These are phyloP conservation scores for Boletus rubroflammeus DNA, from an alignment of 768 basidiomycete species.

Conservation along the genomic window DNA sequence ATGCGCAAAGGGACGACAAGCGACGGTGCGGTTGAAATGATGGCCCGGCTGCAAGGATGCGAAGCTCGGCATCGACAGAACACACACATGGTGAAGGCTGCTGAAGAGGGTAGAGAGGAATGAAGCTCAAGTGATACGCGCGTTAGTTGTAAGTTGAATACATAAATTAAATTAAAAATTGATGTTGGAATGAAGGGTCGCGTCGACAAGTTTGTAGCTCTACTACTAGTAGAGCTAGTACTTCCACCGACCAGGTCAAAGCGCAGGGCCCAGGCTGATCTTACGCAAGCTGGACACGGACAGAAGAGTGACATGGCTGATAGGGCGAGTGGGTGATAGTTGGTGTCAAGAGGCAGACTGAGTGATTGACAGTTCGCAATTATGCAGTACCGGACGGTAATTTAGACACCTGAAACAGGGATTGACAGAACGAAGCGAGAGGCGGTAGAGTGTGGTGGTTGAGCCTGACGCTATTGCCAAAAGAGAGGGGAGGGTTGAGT, in stretches of 20 bases:
- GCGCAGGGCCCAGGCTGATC: neutral
- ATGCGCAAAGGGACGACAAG: neutral
- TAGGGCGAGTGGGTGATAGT: neutral
- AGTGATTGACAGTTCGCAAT: neutral
- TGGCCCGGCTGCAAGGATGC: neutral
- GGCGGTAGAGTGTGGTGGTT: neutral
- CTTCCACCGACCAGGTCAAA: neutral
- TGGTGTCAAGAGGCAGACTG: neutral
- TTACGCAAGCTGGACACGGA: neutral
- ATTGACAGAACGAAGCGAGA: neutral
- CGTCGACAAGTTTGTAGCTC: conserved; percentile 3
- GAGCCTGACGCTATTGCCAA: neutral
- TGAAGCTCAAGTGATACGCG: neutral
- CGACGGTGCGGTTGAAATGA: neutral
- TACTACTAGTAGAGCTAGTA: too few relatives aligned
- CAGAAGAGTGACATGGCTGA: neutral
- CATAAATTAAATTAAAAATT: too few relatives aligned
- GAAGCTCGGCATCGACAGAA: neutral
- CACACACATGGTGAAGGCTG: neutral
- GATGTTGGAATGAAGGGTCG: conserved; percentile 10
- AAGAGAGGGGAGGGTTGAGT: neutral
- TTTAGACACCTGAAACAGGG: neutral
- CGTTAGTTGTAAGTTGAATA: neutral
- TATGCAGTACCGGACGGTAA: too few relatives aligned
- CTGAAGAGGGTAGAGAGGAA: conserved; percentile 9